Evolutionary conservation across 177 flowering plant genomes (phyloP), one percentile per base, ranked within the genome.

Genomic region (Telopea speciosissima): DNA sequence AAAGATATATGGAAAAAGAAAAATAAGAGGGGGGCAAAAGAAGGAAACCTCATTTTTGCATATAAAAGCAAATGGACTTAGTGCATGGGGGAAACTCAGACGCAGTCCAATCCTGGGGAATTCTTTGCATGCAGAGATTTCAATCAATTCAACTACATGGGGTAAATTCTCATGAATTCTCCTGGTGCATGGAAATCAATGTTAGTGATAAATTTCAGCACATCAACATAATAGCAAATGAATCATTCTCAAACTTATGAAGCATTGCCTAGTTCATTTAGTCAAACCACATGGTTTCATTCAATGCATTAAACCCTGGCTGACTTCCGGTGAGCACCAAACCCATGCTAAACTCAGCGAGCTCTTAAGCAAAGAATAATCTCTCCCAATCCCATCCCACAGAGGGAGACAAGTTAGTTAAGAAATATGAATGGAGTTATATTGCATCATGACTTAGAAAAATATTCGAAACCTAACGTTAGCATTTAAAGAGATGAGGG

Each of bases 31-130:
- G 31, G 31, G 31, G 0, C 31, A 28, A 28, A 5, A 63, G 56
- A 62, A 26, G 64, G 49, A 59, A 56, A 90, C 96, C 93, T 87
- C 85, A 65, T 82, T 65, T 71, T 78, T 70, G 82, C 81, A 87
- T n/a, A 91, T 70, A 71, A 80, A 83, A 69, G 87, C 91, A 76
- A 85, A 89, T 17, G 97, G 91, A 45, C 73, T 85, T 21, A 93
- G 89, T 19, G 84, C 79, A 61, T 84, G 74, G 3, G 85, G 85
- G 77, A 91, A 93, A 24, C 69, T 31, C 54, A 93, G 81, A 25
- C 91, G 92, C 28, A 91, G 69, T 24, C 96, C 98, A 31, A 61
- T 31, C 31, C 59, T 70, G 0, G 89, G 87, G 65, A 84, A 78
- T 24, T 86, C 88, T 68, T 84, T 66, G 63, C 42, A 24, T 70